These are phyloP conservation scores for Termitomyces titanicus DNA, from an alignment of 768 basidiomycete species.

Conservation along the genomic window DNA sequence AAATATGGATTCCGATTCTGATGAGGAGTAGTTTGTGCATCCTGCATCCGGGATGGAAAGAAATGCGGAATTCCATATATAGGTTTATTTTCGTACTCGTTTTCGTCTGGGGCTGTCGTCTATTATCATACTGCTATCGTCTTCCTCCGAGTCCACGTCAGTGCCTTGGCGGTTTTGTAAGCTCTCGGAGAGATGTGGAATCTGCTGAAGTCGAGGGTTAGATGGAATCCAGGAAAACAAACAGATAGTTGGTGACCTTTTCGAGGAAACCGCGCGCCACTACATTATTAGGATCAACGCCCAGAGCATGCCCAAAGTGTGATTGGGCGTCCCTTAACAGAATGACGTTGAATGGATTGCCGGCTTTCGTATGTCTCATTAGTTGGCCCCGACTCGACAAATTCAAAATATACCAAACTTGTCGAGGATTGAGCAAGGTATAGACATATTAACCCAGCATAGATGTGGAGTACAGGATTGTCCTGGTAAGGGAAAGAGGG, in stretches of 20 bases:
- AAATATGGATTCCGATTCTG: conserved; percentile 78
- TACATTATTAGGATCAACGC: conserved; percentile 53
- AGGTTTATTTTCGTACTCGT: conserved; percentile 27
- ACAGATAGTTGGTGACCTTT: conserved; percentile 33
- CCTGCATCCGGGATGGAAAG: no score
- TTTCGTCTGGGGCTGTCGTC: conserved; percentile 28
- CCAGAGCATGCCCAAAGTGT: conserved; percentile 61
- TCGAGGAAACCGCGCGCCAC: conserved; percentile 51
- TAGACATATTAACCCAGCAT: conserved; percentile 74
- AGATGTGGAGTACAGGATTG: conserved; percentile 73
- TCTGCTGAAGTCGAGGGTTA: conserved; percentile 4
- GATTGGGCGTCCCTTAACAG: conserved; percentile 54
- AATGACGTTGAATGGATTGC: conserved; percentile 24
- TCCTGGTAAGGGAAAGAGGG: conserved; percentile 87
- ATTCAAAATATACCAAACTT: conserved; percentile 7
- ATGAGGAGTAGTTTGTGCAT: conserved; percentile 35
- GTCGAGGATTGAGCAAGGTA: conserved; percentile 48
- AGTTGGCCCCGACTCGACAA: background rate
- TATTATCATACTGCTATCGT: conserved; percentile 25
- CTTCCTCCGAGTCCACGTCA: conserved; percentile 31
- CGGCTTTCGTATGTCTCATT: conserved; percentile 2
- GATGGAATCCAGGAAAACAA: background rate
- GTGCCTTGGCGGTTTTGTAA: conserved; percentile 1
- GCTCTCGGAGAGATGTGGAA: conserved; percentile 7
- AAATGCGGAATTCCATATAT: background rate